Conservation (phyloP, 345 rosid genomes). For the Acer yangbiense region DNA sequence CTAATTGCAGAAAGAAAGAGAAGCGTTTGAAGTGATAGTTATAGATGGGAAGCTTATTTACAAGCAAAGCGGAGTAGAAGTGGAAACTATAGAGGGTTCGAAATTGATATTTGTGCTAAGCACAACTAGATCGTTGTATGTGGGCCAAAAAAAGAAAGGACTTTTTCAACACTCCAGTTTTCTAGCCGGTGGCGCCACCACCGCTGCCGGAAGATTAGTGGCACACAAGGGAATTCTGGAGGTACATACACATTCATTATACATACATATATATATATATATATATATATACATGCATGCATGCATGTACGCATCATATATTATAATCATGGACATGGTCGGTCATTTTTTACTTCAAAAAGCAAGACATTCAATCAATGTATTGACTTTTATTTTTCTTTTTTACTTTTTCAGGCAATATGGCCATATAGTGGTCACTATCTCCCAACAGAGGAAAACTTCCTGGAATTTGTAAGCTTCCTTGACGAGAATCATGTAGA, state of each 20-base stretch:
- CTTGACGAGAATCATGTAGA: conserved; percentile 68
- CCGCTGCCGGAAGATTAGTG: conserved; percentile 70
- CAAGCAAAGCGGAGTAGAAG: conserved; percentile 28
- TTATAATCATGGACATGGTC: background rate
- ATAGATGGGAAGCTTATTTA: conserved; percentile 53
- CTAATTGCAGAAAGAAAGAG: conserved; percentile 53
- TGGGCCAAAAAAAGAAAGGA: conserved; percentile 70
- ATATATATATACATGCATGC: background rate
- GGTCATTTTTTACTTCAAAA: too few relatives aligned
- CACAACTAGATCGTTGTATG: conserved; percentile 56
- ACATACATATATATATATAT: too few relatives aligned
- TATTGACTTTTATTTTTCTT: background rate
- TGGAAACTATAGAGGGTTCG: conserved; percentile 47
- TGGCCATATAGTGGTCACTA: conserved; percentile 99
- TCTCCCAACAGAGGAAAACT: conserved; percentile 92
- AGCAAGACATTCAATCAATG: too few relatives aligned
- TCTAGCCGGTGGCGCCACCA: conserved; percentile 68
- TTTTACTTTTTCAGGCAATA: conserved; percentile 53
- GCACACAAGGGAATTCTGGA: conserved; percentile 54
- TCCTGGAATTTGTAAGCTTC: conserved; percentile 70
- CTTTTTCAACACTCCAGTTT: conserved; percentile 74
- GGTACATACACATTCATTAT: conserved; percentile 33
- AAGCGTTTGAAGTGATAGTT: conserved; percentile 52
- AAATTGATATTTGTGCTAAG: conserved; percentile 78
- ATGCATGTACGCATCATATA: background rate